A percentile compares a stretch with the other conserved stretches of the same genome.
phyloP scores from a whole-genome alignment of 2,329 filamentous ascomycete genomes.

The Davidsoniella eucalypti region DNA sequence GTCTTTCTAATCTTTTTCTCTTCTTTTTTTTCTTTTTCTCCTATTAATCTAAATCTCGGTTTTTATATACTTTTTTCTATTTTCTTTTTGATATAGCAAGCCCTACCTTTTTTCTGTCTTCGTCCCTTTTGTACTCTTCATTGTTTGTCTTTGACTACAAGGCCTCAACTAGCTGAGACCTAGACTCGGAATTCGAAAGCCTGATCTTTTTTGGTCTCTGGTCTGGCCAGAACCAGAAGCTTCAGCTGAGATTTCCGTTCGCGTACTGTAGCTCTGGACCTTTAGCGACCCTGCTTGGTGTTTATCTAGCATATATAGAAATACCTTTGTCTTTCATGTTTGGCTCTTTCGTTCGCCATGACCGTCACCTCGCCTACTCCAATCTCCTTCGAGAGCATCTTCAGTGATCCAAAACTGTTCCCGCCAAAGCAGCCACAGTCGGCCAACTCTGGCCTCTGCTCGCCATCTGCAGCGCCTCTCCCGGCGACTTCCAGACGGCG shows the following conservation, averaged over 20 bases:
- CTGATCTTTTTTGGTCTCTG: too few relatives aligned
- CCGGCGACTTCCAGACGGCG: too few relatives aligned
- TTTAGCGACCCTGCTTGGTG: not conserved
- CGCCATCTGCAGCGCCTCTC: too few relatives aligned
- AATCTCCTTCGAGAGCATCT: slow-evolving; percentile 1
- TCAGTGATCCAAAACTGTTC: not conserved
- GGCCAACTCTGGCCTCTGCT: too few relatives aligned
- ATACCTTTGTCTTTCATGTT: not conserved
- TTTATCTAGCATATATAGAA: not conserved
- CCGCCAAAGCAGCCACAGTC: not conserved
- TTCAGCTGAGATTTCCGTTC: too few relatives aligned
- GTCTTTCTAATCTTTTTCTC: not conserved
- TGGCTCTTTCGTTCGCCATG: not conserved
- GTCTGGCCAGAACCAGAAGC: too few relatives aligned
- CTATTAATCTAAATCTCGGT: not conserved
- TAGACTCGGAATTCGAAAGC: too few relatives aligned
- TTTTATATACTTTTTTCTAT: not conserved
- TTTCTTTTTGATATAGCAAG: not conserved
- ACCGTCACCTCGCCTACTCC: not conserved
- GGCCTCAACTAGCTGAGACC: too few relatives aligned
- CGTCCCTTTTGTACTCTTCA: too few relatives aligned
- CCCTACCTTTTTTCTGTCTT: not conserved
- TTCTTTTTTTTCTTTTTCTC: not conserved
- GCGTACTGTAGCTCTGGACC: not conserved
- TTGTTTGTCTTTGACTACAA: too few relatives aligned